Evolutionary conservation across 129 eudicot species (phyloP).

Genomic region (Artemisia argyi): DNA sequence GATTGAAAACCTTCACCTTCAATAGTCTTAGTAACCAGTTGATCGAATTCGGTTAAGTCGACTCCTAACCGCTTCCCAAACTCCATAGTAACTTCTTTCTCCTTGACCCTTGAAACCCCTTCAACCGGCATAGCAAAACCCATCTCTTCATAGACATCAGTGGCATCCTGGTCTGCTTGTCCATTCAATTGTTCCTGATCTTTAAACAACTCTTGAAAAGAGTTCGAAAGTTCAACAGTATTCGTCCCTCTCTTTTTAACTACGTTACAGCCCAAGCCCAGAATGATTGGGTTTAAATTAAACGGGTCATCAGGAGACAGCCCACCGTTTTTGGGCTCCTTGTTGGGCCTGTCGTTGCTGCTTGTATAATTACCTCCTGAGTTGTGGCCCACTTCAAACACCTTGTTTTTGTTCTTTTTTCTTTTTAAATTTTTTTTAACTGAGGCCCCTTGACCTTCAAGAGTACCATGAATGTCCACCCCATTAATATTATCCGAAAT

Average conservation of each 20-base stretch:
- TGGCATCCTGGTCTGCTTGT: neutral
- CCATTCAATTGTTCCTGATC: neutral
- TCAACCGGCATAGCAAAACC: neutral
- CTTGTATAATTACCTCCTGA: neutral
- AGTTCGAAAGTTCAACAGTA: neutral
- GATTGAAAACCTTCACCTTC: neutral
- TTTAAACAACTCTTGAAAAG: neutral
- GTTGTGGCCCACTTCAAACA: neutral
- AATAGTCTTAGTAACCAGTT: neutral
- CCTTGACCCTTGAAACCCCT: neutral
- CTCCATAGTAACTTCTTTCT: neutral
- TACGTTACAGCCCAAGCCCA: neutral
- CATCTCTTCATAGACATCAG: neutral
- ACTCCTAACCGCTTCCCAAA: neutral
- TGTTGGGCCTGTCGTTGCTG: slow-evolving; percentile 1
- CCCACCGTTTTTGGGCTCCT: neutral
- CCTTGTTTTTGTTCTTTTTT: neutral
- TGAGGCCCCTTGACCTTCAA: neutral
- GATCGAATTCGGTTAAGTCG: neutral
- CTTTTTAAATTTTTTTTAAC: neutral
- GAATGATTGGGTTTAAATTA: neutral
- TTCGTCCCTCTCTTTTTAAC: neutral
- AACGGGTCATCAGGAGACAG: neutral
- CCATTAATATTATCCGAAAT: neutral
- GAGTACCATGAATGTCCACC: too few species aligned